Base-by-base conservation (phyloP, 495 filamentous ascomycete species). In the Lentithecium fluviatile region DNA sequence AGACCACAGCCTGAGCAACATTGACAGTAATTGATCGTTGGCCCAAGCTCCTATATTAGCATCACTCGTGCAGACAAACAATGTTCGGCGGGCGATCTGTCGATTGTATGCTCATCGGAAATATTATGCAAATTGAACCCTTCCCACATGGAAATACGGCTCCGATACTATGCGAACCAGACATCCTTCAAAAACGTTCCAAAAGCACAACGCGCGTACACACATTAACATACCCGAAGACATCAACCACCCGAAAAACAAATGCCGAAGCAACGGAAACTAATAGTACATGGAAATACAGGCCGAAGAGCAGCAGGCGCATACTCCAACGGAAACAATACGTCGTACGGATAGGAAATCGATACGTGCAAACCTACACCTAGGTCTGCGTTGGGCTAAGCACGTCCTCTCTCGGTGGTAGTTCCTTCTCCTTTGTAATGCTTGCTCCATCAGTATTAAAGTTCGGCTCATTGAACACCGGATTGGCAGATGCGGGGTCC, bases 401-500 rank as follows among this genome's bases (percentile, higher is more conserved):
- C 11, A 55, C 23, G n/a, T 45, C 38, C 53, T 54, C 58, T 20
- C 40, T 58, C 45, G 15, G 5, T 40, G 17, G 5, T 11, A 38
- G 21, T 1, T 46, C n/a, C 21, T 38, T 49, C 26, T 7, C 24
- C 55, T 40, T 48, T 17, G n/a, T 49, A 50, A 43, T 36, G 15
- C 24, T 55, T 10, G 37, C 34, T 10, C 54, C 49, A 49, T 52
- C 59, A 2, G 25, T 38, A 23, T 49, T 49, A 50, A 64, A 64
- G 34, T 64, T 49, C 42, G 43, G 61, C 54, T 58, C 61, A 50
- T 58, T 53, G 37, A 64, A 64, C 6, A 59, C 8, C n/a, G 61
- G 61, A 20, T 32, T 32, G 29, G 4, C 29, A 32, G 15, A 43
- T 8, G 19, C 37, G 8, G 49, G 4, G 12, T 7, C 0, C 32